Evolutionary conservation across 2,329 filamentous ascomycete species (phyloP).

Genomic region (Fonsecaea nubica): DNA sequence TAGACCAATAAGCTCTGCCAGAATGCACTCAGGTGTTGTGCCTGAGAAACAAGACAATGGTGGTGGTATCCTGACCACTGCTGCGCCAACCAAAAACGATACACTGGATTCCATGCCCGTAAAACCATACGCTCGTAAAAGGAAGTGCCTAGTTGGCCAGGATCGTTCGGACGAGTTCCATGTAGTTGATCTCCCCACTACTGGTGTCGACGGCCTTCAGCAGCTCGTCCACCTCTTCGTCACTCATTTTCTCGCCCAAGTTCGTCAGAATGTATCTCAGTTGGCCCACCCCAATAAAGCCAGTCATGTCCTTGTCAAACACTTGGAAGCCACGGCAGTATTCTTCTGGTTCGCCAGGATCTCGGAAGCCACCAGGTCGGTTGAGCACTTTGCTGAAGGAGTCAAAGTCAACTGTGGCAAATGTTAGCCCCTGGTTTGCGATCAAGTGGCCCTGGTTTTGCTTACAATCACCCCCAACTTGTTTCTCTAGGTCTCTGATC

Average conservation of each 20-base stretch:
- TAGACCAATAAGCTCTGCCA: conserved; percentile 5
- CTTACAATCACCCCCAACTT: conserved; percentile 88
- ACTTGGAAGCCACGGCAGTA: conserved; percentile 99
- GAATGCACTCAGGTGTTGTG: conserved; percentile 9
- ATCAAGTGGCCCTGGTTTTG: neutral
- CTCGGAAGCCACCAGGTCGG: conserved; percentile 96
- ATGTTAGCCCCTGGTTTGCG: neutral
- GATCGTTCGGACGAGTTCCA: conserved; percentile 84
- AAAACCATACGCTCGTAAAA: conserved; percentile 28
- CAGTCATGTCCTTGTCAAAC: conserved; percentile 98
- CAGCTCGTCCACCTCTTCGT: conserved; percentile 98
- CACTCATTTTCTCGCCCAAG: conserved; percentile 98
- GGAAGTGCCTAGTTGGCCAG: conserved; percentile 70
- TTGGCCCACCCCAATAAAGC: conserved; percentile 96
- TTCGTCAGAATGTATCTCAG: conserved; percentile 97
- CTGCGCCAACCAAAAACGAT: conserved; percentile 21
- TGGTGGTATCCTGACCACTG: conserved; percentile 1
- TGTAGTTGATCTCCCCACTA: conserved; percentile 94
- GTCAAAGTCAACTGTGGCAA: conserved; percentile 85
- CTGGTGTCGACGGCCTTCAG: conserved; percentile 97
- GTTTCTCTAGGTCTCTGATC: conserved; percentile 90
- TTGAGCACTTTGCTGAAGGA: conserved; percentile 96
- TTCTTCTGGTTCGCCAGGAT: conserved; percentile 95
- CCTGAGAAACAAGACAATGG: conserved; percentile 1
- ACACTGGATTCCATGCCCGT: conserved; percentile 23